These are phyloP conservation scores for Trifolium subterraneum DNA, from an alignment of 306 rosid genomes.

Conservation along the genomic window DNA sequence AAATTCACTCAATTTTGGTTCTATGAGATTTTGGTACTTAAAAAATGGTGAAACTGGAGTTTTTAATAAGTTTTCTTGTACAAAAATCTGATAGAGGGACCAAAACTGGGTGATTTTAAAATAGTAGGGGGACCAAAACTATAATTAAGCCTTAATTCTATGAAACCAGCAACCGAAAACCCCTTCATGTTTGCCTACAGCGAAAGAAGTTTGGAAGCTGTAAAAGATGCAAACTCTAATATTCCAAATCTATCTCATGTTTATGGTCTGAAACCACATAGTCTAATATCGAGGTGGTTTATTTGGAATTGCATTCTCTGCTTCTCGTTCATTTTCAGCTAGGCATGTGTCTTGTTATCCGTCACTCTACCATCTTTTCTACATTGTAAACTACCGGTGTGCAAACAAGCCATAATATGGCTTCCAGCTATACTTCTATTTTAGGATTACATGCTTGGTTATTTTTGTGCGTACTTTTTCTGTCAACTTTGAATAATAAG, in stretches of 20 bases:
- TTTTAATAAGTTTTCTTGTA: no score
- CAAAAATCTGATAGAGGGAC: no score
- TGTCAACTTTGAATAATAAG: neutral
- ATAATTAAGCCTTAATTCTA: neutral
- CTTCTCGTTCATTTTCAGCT: constrained; percentile 1
- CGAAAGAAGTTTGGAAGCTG: neutral
- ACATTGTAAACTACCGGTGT: neutral
- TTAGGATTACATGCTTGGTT: neutral
- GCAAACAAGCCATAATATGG: neutral
- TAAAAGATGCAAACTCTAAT: neutral
- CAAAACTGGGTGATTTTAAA: no score
- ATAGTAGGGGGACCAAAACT: no score
- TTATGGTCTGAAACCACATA: neutral
- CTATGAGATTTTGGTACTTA: no score
- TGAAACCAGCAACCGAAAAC: neutral
- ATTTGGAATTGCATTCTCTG: neutral
- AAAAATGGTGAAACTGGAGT: no score
- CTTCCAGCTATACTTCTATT: neutral
- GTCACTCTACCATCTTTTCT: neutral
- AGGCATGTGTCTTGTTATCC: neutral
- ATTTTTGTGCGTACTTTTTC: neutral
- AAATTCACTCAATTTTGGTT: no score
- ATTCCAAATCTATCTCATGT: neutral
- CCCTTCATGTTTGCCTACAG: neutral
- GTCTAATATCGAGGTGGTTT: neutral